A percentile compares a stretch with the other conserved stretches of the same genome.
Evolutionary conservation across 164 flowering plant genomes (phyloP).

Genomic region (Houttuynia cordata): DNA sequence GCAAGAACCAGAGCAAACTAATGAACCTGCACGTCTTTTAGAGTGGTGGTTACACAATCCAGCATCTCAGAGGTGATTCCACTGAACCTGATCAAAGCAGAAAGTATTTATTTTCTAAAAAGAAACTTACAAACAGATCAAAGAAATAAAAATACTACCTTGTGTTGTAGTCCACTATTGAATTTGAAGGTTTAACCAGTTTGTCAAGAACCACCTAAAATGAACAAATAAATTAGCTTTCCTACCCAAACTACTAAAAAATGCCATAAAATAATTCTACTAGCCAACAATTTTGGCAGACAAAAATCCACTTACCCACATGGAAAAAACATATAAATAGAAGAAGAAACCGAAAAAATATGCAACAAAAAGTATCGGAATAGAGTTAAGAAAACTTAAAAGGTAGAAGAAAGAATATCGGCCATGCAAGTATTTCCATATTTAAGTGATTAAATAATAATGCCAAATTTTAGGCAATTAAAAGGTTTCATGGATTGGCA

Average conservation of each 20-base stretch:
- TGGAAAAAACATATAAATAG: background rate
- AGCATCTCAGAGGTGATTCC: constrained; percentile 93
- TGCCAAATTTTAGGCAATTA: too few relatives aligned
- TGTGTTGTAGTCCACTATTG: constrained; percentile 80
- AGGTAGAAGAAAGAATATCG: too few relatives aligned
- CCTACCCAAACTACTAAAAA: too few relatives aligned
- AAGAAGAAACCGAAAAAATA: background rate
- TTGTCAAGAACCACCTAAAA: constrained; percentile 78
- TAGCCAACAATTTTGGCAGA: background rate
- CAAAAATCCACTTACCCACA: too few relatives aligned
- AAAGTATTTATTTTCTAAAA: background rate
- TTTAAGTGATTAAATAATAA: too few relatives aligned
- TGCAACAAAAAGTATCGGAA: background rate
- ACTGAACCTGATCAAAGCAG: constrained; percentile 57
- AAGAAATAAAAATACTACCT: constrained; percentile 30
- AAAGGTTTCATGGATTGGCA: too few relatives aligned
- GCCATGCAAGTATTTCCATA: too few relatives aligned
- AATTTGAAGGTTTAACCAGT: constrained; percentile 82
- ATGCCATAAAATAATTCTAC: background rate
- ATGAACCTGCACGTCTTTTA: constrained; percentile 75
- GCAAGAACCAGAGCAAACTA: background rate
- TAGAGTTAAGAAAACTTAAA: too few relatives aligned
- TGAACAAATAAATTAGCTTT: background rate
- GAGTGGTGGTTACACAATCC: constrained; percentile 66
- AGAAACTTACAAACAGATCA: background rate